Percentiles rank a stretch among this genome's conserved stretches.
Conservation (phyloP, 2,329 filamentous ascomycete species). For the Parafenestella ontariensis region DNA sequence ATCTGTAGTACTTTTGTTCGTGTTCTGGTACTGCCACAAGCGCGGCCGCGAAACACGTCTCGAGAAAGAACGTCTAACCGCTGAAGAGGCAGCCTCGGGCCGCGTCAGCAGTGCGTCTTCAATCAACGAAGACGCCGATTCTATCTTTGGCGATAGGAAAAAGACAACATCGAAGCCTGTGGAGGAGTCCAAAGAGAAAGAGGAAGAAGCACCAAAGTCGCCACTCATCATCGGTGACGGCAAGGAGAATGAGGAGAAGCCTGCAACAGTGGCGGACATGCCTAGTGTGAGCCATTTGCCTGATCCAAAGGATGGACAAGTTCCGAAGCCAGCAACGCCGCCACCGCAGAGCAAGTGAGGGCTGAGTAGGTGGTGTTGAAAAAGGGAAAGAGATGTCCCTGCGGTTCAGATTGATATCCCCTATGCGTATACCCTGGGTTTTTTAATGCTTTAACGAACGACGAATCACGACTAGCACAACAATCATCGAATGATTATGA, state of each 20-base stretch:
- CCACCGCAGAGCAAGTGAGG: constrained; percentile 16
- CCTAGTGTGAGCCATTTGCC: constrained; percentile 48
- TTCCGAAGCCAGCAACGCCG: constrained; percentile 18
- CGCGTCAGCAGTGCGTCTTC: constrained; percentile 40
- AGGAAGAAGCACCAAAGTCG: constrained; percentile 20
- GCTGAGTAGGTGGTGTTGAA: neutral
- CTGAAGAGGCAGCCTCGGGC: constrained; percentile 38
- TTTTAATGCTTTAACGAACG: constrained; percentile 10
- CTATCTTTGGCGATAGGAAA: constrained; percentile 36
- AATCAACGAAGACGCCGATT: constrained; percentile 38
- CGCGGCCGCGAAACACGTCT: constrained; percentile 86
- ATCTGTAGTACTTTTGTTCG: constrained; percentile 76
- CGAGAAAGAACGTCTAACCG: constrained; percentile 62
- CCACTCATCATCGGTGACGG: constrained; percentile 41
- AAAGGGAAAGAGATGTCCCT: neutral
- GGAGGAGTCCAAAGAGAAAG: constrained; percentile 6
- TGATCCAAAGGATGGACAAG: constrained; percentile 33
- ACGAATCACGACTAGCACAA: neutral
- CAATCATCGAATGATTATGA: neutral
- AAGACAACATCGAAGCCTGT: constrained; percentile 15
- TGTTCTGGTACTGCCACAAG: constrained; percentile 98
- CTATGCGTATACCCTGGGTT: constrained; percentile 19
- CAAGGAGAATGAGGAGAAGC: constrained; percentile 26
- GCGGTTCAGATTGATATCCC: neutral
- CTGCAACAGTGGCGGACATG: constrained; percentile 40